These are phyloP conservation scores for Gnaphalium uliginosum DNA, from an alignment of 129 eudicot genomes.

Conservation along the genomic window DNA sequence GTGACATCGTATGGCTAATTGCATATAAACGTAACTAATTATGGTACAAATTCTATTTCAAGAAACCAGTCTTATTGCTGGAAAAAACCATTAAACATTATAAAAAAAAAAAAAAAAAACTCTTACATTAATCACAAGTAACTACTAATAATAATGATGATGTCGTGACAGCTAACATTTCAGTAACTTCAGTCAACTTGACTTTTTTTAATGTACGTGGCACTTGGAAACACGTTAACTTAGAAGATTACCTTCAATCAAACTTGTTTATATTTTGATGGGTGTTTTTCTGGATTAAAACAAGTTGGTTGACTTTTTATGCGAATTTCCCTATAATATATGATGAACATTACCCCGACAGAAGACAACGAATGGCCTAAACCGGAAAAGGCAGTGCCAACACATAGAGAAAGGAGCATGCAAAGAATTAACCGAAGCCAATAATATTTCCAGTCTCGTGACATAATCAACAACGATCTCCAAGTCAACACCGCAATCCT, in stretches of 20 bases:
- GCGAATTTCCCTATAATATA: background rate
- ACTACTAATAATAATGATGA: background rate
- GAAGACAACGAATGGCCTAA: constrained; percentile 93
- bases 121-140: background rate
- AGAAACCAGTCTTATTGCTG: background rate
- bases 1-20: background rate
- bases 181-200: background rate
- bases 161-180: background rate
- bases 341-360: constrained; percentile 47
- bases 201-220: background rate
- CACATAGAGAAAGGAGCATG: constrained; percentile 71
- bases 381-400: constrained; percentile 84
- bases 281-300: too few relatives aligned
- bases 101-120: background rate
- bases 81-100: background rate
- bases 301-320: background rate
- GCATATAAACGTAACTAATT: background rate
- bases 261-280: background rate
- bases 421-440: constrained; percentile 84
- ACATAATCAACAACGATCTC: constrained; percentile 85
- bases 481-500: constrained; percentile 74
- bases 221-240: background rate
- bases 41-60: background rate
- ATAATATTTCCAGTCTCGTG: constrained; percentile 87
- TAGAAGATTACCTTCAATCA: background rate